A percentile compares a stretch with the other conserved stretches of the same genome.
Conservation (phyloP, 805 yeast genomes). For the Kodamaea kakaduensis region DNA sequence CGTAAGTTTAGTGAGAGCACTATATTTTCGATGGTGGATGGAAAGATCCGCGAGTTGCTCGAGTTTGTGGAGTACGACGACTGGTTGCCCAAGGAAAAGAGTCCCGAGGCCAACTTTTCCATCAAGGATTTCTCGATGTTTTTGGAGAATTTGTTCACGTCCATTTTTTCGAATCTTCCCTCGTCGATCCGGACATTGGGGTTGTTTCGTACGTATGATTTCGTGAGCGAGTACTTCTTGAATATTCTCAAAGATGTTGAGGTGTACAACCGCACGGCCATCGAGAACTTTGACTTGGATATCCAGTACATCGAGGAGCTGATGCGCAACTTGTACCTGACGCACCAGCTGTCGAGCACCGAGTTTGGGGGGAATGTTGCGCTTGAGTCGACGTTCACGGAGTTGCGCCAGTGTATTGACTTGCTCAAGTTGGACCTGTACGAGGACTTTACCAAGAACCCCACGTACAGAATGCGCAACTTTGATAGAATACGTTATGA, state of each 20-base stretch:
- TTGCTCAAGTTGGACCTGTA: conserved; percentile 60
- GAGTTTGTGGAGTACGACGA: conserved; percentile 79
- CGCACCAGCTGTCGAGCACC: conserved; percentile 15
- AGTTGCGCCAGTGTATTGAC: conserved; percentile 75
- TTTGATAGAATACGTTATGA: conserved; percentile 74
- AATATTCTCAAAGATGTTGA: conserved; percentile 54
- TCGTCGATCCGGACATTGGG: conserved; percentile 70
- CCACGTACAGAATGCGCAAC: conserved; percentile 42
- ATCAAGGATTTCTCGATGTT: conserved; percentile 82
- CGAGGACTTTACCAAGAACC: conserved; percentile 58
- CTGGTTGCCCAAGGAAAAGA: conserved; percentile 57
- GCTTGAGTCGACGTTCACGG: conserved; percentile 68
- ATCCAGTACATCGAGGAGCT: conserved; percentile 68
- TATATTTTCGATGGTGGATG: conserved; percentile 77
- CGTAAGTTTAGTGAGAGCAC: conserved; percentile 73
- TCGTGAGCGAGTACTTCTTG: conserved; percentile 68
- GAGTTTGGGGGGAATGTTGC: conserved; percentile 42
- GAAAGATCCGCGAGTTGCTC: conserved; percentile 70
- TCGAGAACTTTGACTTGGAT: conserved; percentile 74
- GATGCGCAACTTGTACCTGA: conserved; percentile 35
- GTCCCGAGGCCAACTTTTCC: conserved; percentile 64
- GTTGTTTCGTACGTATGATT: conserved; percentile 83
- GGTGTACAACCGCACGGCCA: conserved; percentile 55
- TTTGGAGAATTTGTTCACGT: conserved; percentile 77
- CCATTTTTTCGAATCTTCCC: conserved; percentile 81